Conservation (phyloP, 768 basidiomycete genomes). For the Infundibulicybe gibba region DNA sequence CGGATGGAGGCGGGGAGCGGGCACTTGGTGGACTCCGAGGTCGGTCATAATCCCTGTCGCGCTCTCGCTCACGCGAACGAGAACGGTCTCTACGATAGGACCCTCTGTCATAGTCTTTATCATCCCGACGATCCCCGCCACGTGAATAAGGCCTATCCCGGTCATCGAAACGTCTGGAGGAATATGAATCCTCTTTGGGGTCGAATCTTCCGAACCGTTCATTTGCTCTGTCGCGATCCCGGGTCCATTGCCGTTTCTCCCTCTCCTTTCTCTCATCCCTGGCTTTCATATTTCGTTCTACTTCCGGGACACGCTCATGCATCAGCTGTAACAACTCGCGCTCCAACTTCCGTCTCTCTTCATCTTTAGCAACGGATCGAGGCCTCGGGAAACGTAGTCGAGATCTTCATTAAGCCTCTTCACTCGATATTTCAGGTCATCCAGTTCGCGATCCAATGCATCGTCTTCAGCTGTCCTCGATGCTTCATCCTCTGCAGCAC, state of each 20-base stretch:
- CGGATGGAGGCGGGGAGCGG: constrained; percentile 45
- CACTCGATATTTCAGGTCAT: constrained; percentile 81
- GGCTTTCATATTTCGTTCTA: constrained; percentile 81
- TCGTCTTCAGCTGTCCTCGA: constrained; percentile 78
- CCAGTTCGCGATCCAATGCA: constrained; percentile 85
- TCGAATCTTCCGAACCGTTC: constrained; percentile 73
- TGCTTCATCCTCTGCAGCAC: constrained; percentile 59
- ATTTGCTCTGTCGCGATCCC: constrained; percentile 83
- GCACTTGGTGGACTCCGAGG: constrained; percentile 45
- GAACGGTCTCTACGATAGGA: constrained; percentile 23
- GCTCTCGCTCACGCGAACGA: constrained; percentile 32
- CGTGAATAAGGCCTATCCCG: constrained; percentile 53
- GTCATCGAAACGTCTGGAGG: constrained; percentile 40
- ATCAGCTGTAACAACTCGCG: constrained; percentile 80
- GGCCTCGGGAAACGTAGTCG: constrained; percentile 83
- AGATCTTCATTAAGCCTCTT: constrained; percentile 88
- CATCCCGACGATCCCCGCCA: constrained; percentile 28
- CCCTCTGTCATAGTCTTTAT: constrained; percentile 28
- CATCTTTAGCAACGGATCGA: constrained; percentile 68
- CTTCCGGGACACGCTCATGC: constrained; percentile 89
- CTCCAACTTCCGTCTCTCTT: constrained; percentile 83
- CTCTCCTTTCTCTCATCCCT: constrained; percentile 71
- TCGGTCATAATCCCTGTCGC: constrained; percentile 36
- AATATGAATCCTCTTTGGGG: constrained; percentile 41
- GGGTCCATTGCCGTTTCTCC: constrained; percentile 74